Evolutionary conservation across 2,329 filamentous ascomycete genomes (phyloP).

Genomic region (Colletotrichum cordylinicola): DNA sequence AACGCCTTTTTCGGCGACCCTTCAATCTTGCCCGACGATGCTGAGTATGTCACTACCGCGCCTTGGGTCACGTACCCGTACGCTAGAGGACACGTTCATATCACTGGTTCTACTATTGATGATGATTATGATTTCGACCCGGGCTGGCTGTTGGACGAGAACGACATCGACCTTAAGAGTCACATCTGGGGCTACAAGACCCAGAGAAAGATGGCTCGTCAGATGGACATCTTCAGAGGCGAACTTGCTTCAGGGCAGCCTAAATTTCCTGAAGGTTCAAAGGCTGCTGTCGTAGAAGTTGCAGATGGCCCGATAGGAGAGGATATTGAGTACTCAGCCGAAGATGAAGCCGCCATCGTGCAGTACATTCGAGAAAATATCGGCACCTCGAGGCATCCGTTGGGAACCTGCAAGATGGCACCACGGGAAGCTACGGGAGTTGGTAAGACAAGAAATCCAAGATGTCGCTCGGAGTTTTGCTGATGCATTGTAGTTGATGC

Average conservation of each 20-base stretch:
- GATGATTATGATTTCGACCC: conserved; percentile 54
- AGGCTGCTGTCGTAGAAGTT: conserved; percentile 36
- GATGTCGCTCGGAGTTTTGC: neutral
- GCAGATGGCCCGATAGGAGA: neutral
- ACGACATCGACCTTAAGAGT: conserved; percentile 62
- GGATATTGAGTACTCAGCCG: conserved; percentile 51
- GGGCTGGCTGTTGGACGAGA: conserved; percentile 53
- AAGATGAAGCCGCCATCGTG: conserved; percentile 57
- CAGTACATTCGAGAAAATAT: conserved; percentile 46
- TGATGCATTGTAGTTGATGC: conserved; percentile 35
- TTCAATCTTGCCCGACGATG: conserved; percentile 33
- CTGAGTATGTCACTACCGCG: conserved; percentile 56
- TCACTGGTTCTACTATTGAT: conserved; percentile 40
- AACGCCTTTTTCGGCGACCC: conserved; percentile 35
- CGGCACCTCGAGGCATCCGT: conserved; percentile 49
- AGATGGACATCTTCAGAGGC: conserved; percentile 58
- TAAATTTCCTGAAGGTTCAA: conserved; percentile 44
- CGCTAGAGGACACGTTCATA: conserved; percentile 64
- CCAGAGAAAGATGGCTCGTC: conserved; percentile 63
- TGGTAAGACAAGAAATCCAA: neutral
- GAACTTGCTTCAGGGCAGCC: conserved; percentile 49
- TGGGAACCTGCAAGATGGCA: conserved; percentile 52
- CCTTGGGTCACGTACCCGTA: conserved; percentile 64
- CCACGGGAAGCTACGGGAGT: conserved; percentile 37
- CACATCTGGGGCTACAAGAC: conserved; percentile 71